These are phyloP conservation scores for Quercus phellos DNA, from an alignment of 331 rosid genomes.

Conservation along the genomic window DNA sequence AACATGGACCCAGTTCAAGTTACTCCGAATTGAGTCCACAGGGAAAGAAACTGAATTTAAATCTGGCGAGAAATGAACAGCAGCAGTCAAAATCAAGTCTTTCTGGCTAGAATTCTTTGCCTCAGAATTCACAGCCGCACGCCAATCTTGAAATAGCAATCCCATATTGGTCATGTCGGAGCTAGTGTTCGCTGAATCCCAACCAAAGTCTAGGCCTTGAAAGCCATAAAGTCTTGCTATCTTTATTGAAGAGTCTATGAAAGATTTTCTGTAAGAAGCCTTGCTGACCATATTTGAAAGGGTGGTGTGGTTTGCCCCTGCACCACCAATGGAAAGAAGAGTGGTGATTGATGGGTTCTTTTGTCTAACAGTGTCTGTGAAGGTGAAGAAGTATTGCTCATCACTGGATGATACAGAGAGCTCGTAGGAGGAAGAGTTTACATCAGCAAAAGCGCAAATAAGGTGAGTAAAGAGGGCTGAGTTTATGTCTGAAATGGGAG, in stretches of 20 bases:
- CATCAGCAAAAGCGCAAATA: background rate
- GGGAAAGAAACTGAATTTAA: conserved; percentile 1
- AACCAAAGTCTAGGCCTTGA: no score
- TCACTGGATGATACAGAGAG: background rate
- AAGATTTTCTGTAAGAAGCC: no score
- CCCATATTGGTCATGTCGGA: no score
- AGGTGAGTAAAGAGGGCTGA: background rate
- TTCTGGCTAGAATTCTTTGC: background rate
- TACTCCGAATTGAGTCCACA: conserved; percentile 12
- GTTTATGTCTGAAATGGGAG: background rate
- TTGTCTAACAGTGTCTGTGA: conserved; percentile 21
- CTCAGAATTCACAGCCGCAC: no score
- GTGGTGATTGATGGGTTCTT: conserved; percentile 22
- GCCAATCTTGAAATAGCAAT: no score
- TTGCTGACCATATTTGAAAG: no score
- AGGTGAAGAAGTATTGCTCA: conserved; percentile 15
- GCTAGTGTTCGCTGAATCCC: no score
- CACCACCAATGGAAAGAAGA: no score
- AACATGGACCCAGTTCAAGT: conserved; percentile 20
- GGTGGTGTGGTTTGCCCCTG: no score
- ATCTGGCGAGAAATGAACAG: conserved; percentile 1
- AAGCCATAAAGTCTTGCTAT: no score
- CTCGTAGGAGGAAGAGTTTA: background rate
- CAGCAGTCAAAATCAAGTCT: conserved; percentile 19
- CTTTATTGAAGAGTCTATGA: no score